phyloP scores from a whole-genome alignment of 768 basidiomycete species.

The Mycena belliarum region DNA sequence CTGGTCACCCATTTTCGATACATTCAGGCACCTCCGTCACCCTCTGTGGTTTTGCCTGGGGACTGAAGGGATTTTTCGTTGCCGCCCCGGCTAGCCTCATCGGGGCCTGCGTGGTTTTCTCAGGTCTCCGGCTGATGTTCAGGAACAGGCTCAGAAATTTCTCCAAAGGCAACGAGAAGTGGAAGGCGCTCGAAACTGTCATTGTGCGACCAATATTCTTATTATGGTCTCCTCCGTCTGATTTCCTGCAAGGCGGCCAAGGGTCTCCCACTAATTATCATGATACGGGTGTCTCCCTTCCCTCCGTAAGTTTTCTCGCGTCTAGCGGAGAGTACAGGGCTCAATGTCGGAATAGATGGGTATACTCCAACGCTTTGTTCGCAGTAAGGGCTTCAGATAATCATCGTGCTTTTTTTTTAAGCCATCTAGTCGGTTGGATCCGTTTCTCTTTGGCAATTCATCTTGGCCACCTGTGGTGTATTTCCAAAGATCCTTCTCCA shows the following conservation, averaged over 20 bases:
- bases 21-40: slow-evolving; percentile 52
- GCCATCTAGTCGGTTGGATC: slow-evolving; percentile 63
- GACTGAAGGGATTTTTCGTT: slow-evolving; percentile 73
- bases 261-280: slow-evolving; percentile 78
- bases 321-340: too few relatives aligned
- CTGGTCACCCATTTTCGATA: neutral
- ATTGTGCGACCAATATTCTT: slow-evolving; percentile 48
- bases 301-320: slow-evolving; percentile 46
- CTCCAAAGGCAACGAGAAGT: slow-evolving; percentile 65
- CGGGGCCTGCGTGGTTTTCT: slow-evolving; percentile 65
- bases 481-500: slow-evolving; percentile 74
- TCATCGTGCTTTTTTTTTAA: neutral
- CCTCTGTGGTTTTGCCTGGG: slow-evolving; percentile 82
- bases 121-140: slow-evolving; percentile 61
- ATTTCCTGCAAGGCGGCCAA: slow-evolving; percentile 53
- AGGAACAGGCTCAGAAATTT: slow-evolving; percentile 54
- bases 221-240: neutral
- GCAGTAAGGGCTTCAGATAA: slow-evolving; percentile 44
- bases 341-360: slow-evolving; percentile 44
- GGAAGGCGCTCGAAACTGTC: slow-evolving; percentile 77
- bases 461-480: slow-evolving; percentile 67
- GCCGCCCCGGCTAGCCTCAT: slow-evolving; percentile 59
- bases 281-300: slow-evolving; percentile 80
- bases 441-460: slow-evolving; percentile 75
- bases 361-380: slow-evolving; percentile 81